phyloP scores from a whole-genome alignment of 2,329 filamentous ascomycete species.

The Cryphonectria naterciae region DNA sequence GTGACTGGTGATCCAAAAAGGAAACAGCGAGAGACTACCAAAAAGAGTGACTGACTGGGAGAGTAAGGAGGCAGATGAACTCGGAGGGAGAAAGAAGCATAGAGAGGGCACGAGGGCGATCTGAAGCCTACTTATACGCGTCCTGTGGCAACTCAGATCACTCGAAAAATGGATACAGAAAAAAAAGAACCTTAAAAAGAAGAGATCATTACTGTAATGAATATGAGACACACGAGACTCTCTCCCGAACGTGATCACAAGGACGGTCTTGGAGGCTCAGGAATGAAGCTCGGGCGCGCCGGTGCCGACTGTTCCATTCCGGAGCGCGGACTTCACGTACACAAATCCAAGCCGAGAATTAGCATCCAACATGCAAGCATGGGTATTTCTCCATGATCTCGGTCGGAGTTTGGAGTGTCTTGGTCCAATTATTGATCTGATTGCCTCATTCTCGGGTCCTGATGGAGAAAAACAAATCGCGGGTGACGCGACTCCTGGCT shows the following conservation, averaged over 20 bases:
- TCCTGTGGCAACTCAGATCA: neutral
- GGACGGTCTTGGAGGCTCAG: neutral
- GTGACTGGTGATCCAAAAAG: neutral
- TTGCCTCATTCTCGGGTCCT: neutral
- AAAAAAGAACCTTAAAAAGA: neutral
- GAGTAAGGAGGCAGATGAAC: neutral
- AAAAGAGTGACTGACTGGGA: neutral
- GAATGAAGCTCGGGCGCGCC: slow-evolving; percentile 6
- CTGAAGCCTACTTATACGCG: neutral
- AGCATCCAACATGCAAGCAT: neutral
- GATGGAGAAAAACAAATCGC: neutral
- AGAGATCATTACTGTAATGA: neutral
- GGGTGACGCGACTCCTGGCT: neutral
- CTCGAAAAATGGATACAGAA: neutral
- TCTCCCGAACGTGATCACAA: neutral
- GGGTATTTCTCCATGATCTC: neutral
- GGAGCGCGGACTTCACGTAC: neutral
- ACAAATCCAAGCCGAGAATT: neutral
- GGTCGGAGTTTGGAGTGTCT: neutral
- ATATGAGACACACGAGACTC: neutral
- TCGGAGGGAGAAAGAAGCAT: neutral
- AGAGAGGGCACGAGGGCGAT: no score
- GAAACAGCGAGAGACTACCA: neutral
- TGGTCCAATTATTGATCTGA: slow-evolving; percentile 4
- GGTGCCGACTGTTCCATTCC: neutral